Evolutionary conservation across 495 filamentous ascomycete genomes (phyloP).

Genomic region (Opeltia flavorubescens): DNA sequence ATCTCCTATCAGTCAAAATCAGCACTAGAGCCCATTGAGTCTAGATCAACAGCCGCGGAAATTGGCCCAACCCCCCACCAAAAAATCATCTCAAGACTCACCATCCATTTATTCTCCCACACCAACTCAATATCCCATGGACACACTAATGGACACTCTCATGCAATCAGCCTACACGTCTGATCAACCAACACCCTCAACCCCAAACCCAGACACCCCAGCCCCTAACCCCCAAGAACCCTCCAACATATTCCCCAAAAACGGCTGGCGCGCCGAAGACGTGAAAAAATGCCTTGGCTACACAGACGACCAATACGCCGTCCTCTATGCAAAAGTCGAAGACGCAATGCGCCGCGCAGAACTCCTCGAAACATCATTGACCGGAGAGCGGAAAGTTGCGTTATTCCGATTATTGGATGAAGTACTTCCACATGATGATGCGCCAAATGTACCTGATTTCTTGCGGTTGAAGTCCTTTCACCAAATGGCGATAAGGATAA

Average conservation of each 20-base stretch:
- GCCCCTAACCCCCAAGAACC: too few species aligned
- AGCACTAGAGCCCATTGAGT: too few species aligned
- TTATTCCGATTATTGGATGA: neutral
- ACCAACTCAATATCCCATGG: neutral
- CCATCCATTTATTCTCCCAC: too few species aligned
- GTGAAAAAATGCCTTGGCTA: neutral
- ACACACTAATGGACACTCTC: neutral
- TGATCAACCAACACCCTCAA: neutral
- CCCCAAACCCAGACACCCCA: neutral
- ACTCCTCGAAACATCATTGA: constrained; percentile 1
- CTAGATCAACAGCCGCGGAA: too few species aligned
- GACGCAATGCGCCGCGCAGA: neutral
- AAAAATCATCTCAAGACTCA: too few species aligned
- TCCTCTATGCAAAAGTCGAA: neutral
- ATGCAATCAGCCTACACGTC: neutral
- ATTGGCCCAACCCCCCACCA: too few species aligned
- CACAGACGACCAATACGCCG: neutral
- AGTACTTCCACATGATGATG: neutral
- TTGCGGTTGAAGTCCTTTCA: neutral
- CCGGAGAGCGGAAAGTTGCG: neutral
- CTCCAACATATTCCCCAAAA: neutral
- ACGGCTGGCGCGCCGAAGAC: neutral
- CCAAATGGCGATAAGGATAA: neutral
- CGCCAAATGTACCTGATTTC: neutral
- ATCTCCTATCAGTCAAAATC: too few species aligned